Conservation (phyloP, 306 rosid genomes). For the Vigna reflexopilosa region DNA sequence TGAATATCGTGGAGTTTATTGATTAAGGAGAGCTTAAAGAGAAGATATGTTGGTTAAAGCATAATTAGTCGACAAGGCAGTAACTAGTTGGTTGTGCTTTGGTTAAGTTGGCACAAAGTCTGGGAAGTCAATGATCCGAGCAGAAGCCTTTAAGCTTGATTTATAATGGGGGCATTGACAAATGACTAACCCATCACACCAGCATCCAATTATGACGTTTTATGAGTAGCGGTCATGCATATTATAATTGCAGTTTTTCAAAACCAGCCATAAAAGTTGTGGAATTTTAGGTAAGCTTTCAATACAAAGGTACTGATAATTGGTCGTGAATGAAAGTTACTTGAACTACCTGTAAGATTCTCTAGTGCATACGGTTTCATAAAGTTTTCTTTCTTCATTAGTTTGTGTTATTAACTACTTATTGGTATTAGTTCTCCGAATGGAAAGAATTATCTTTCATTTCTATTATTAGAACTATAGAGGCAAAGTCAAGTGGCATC, state of each 20-base stretch:
- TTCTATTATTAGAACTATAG: not conserved
- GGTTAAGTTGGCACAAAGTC: conserved; percentile 50
- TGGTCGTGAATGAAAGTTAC: not conserved
- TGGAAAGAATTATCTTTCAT: not conserved
- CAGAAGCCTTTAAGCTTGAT: conserved; percentile 27
- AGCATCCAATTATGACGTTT: conserved; percentile 14
- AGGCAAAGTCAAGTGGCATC: conserved; percentile 21
- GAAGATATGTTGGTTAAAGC: not conserved
- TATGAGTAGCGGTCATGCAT: not conserved
- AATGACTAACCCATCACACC: conserved; percentile 42
- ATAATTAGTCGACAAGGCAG: conserved; percentile 46
- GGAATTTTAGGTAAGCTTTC: conserved; percentile 32
- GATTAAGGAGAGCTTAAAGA: not conserved
- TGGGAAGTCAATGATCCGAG: conserved; percentile 51
- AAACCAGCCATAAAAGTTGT: conserved; percentile 22
- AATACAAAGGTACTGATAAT: not conserved
- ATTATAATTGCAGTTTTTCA: conserved; percentile 11
- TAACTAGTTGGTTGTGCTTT: not conserved
- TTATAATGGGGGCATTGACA: conserved; percentile 49
- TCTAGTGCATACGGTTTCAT: not conserved
- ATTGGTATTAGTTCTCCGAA: not conserved
- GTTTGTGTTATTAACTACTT: conserved; percentile 19
- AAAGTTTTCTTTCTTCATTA: conserved; percentile 7
- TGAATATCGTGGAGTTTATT: not conserved
- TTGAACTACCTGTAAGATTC: conserved; percentile 18